Conservation (phyloP, 306 rosid genomes). For the Quercus agrifolia region DNA sequence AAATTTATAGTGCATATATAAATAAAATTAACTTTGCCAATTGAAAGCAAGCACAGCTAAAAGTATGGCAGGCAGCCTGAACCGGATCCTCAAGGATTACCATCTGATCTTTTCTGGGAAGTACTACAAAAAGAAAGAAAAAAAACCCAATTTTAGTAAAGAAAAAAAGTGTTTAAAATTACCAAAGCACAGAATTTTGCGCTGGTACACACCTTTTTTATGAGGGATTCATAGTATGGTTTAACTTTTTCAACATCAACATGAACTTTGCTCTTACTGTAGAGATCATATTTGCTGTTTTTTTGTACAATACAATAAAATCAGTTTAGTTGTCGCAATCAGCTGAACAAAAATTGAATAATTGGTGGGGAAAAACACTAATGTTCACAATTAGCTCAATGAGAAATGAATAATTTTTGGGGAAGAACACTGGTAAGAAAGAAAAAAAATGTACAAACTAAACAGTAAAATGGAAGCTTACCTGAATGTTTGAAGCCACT, state of each 20-base stretch:
- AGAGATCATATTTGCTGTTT: constrained; percentile 1
- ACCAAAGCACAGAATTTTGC: neutral
- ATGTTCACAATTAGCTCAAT: too few relatives aligned
- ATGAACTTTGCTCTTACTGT: constrained; percentile 1
- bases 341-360: neutral
- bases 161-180: neutral
- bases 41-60: neutral
- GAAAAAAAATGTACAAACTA: neutral
- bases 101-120: neutral
- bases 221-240: constrained; percentile 4
- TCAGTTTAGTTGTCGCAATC: neutral
- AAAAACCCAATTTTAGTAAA: too few relatives aligned
- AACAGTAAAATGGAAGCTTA: neutral
- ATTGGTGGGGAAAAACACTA: neutral
- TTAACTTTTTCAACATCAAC: constrained; percentile 6
- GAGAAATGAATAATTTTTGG: too few relatives aligned
- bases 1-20: too few relatives aligned
- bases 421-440: neutral
- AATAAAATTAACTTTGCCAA: too few relatives aligned
- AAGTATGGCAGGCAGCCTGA: neutral
- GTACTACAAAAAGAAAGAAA: neutral
- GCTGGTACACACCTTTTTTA: neutral
- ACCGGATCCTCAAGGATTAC: neutral
- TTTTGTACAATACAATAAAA: neutral
- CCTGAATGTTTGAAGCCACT: constrained; percentile 1